Evolutionary conservation across 140 eudicot genomes (phyloP), one percentile per base, ranked within the genome.

Genomic region (Bidens hawaiensis): DNA sequence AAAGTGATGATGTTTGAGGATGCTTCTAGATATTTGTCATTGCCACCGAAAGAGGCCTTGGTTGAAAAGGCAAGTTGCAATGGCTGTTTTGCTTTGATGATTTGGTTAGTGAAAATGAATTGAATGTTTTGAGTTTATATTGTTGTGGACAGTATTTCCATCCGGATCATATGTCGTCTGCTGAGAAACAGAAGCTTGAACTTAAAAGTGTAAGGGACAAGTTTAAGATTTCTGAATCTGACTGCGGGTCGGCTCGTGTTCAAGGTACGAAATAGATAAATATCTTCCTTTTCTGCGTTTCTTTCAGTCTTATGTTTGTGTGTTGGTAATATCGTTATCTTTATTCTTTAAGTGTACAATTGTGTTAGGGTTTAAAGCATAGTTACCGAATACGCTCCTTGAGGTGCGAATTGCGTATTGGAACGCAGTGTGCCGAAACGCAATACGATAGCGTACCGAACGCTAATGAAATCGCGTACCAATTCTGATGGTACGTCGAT

Each of bases 201-300:
- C 87, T 91, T 50, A 64, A 82, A 40, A 90, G 55, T 33, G 94
- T 87, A 13, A 78, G 98, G 69, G 91, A 90, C 34, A 94, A 87
- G 60, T 87, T 87, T 24, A 90, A 87, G 69, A 80, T 87, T 78
- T 82, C 94, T 42, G 94, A 87, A 51, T 84, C 98, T 21, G 98
- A 90, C 61, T 90, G 96, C 82, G 98, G 98, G 52, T 90, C 98
- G 25, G 71, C 94, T 73, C 96, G 96, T 69, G 98, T 84, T 70
- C 95, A 83, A 81, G 87, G 97, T 89, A 74, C 45, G 65, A 40
- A 18, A 27, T 21, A 43, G 36, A 33, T 24, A 11, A 53, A 21
- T 25, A 47, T 51, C 14, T 31, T 11, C 1, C 10, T 57, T 64
- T 49, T 50, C 40, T 65, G 36, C 34, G 12, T n/a, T 4, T 26